phyloP scores from a whole-genome alignment of 2,329 filamentous ascomycete species.

The Leptographium galeiforme region DNA sequence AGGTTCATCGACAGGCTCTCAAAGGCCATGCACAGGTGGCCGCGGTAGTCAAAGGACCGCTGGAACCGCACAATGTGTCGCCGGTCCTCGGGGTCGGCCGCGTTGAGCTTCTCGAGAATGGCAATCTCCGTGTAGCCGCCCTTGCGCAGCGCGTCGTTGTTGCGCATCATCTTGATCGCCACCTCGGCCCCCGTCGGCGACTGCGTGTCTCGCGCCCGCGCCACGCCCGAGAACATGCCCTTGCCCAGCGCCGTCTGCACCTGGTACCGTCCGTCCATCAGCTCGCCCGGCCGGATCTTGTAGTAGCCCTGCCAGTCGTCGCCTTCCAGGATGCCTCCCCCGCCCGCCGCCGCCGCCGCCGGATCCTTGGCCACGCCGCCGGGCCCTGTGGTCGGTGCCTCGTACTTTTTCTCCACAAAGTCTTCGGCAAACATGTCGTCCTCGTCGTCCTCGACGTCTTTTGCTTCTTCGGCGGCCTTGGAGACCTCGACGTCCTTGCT shows the following conservation, averaged over 20 bases:
- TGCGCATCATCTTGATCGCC: slow-evolving; percentile 94
- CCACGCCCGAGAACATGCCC: slow-evolving; percentile 96
- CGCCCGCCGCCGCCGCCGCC: slow-evolving; percentile 20
- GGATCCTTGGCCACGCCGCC: slow-evolving; percentile 21
- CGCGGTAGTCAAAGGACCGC: slow-evolving; percentile 82
- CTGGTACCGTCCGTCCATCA: slow-evolving; percentile 80
- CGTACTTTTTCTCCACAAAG: slow-evolving; percentile 53
- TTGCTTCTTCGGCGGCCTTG: background rate
- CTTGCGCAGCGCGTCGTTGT: slow-evolving; percentile 85
- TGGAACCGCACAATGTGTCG: slow-evolving; percentile 86
- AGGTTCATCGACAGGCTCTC: slow-evolving; percentile 90
- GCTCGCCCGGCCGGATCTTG: slow-evolving; percentile 82
- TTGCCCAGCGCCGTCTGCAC: slow-evolving; percentile 78
- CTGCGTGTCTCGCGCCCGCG: slow-evolving; percentile 59
- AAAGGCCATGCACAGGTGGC: slow-evolving; percentile 92
- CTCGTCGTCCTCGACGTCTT: slow-evolving; percentile 31
- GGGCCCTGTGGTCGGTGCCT: slow-evolving; percentile 26
- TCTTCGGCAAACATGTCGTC: slow-evolving; percentile 88
- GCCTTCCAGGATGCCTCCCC: slow-evolving; percentile 72
- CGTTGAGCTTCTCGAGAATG: slow-evolving; percentile 76
- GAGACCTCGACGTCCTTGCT: background rate
- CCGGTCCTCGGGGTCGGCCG: slow-evolving; percentile 74
- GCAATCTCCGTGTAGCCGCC: slow-evolving; percentile 90
- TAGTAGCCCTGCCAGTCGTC: slow-evolving; percentile 95
- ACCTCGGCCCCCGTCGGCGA: slow-evolving; percentile 53